phyloP scores from a whole-genome alignment of 805 yeast species.

The Saccharomycopsis sp. region DNA sequence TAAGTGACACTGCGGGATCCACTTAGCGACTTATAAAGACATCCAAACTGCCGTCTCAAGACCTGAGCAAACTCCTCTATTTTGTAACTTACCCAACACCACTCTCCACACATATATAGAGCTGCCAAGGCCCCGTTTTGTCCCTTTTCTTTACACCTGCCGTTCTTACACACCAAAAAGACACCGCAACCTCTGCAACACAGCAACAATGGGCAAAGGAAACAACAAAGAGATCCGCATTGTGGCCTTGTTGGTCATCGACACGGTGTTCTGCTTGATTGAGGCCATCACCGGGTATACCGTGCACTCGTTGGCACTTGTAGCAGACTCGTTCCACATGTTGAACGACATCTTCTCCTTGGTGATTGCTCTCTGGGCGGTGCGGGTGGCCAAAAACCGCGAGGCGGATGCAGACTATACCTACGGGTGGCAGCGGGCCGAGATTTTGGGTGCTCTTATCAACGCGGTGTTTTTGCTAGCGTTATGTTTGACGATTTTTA shows the following conservation, averaged over 20 bases:
- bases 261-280: slow-evolving; percentile 74
- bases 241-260: slow-evolving; percentile 61
- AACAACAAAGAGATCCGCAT: slow-evolving; percentile 64
- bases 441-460: slow-evolving; percentile 87
- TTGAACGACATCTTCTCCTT: slow-evolving; percentile 87
- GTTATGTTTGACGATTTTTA: slow-evolving; percentile 81
- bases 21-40: background rate
- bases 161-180: too few relatives aligned
- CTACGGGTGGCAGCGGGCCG: slow-evolving; percentile 98
- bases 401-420: slow-evolving; percentile 86
- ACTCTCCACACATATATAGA: too few relatives aligned
- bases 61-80: too few relatives aligned
- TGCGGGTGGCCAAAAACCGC: slow-evolving; percentile 72
- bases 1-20: background rate
- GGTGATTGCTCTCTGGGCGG: slow-evolving; percentile 94
- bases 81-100: too few relatives aligned
- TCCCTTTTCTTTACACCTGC: background rate
- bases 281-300: slow-evolving; percentile 85
- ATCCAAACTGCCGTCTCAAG: background rate
- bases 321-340: slow-evolving; percentile 98
- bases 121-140: background rate
- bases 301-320: slow-evolving; percentile 87
- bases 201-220: slow-evolving; percentile 3
- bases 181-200: too few relatives aligned
- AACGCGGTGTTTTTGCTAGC: slow-evolving; percentile 93